Conservation (phyloP, 441 rosid genomes). For the Gossypium laxum region DNA sequence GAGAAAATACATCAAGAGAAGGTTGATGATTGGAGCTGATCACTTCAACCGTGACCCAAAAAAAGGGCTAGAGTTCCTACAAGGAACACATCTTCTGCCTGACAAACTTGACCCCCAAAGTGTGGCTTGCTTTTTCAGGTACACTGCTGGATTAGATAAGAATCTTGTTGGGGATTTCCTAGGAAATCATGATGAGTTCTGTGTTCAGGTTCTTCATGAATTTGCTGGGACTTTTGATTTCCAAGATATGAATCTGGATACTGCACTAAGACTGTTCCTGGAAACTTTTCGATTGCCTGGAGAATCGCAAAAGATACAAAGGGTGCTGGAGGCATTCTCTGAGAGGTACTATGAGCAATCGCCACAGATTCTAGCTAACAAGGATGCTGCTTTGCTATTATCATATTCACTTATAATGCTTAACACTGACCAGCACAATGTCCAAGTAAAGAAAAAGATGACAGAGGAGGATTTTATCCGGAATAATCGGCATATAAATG, state of each 20-base stretch:
- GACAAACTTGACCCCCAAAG: slow-evolving; percentile 78
- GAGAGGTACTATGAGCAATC: slow-evolving; percentile 73
- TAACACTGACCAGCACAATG: slow-evolving; percentile 70
- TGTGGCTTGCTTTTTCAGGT: slow-evolving; percentile 73
- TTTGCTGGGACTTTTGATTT: slow-evolving; percentile 75
- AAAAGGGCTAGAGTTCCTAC: slow-evolving; percentile 70
- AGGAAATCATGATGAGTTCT: slow-evolving; percentile 68
- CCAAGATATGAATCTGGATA: slow-evolving; percentile 66
- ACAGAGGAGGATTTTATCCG: slow-evolving; percentile 71
- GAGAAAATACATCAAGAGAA: slow-evolving; percentile 58
- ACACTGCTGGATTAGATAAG: slow-evolving; percentile 72
- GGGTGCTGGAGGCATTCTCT: slow-evolving; percentile 70
- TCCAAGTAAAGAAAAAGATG: slow-evolving; percentile 77
- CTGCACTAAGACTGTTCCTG: slow-evolving; percentile 57
- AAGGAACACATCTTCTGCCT: slow-evolving; percentile 71
- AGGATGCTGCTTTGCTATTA: slow-evolving; percentile 66
- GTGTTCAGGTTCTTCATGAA: slow-evolving; percentile 72
- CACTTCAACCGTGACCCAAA: slow-evolving; percentile 75
- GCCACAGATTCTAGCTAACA: slow-evolving; percentile 33
- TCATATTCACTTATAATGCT: slow-evolving; percentile 74
- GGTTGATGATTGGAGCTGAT: slow-evolving; percentile 77
- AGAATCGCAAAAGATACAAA: slow-evolving; percentile 65
- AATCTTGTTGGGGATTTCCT: slow-evolving; percentile 73
- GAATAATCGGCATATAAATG: slow-evolving; percentile 66
- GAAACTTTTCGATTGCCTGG: slow-evolving; percentile 72